A percentile compares a stretch with the other conserved stretches of the same genome.
Evolutionary conservation across 2,329 filamentous ascomycete species (phyloP).

Genomic region (Xylaria sp.): DNA sequence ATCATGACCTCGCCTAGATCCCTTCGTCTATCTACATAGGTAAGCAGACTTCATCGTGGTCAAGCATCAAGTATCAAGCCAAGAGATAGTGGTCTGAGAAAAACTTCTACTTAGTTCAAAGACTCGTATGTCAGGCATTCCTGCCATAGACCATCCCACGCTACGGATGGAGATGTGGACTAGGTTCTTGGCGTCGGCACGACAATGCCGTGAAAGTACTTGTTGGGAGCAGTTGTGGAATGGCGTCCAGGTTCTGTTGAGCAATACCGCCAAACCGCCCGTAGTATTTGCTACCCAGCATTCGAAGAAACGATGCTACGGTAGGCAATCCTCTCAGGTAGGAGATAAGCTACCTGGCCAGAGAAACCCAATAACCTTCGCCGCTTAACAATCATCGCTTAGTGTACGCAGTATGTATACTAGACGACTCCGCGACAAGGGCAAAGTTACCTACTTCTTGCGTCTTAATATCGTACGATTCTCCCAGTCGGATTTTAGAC

Average conservation of each 20-base stretch:
- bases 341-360: not conserved
- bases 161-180: not conserved
- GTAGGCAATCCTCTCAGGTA: not conserved
- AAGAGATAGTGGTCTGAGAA: not conserved
- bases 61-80: not conserved
- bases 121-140: not conserved
- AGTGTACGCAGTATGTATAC: too few species aligned
- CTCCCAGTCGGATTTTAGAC: not conserved
- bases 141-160: not conserved
- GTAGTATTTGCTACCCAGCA: not conserved
- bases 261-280: not conserved
- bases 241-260: not conserved
- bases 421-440: not conserved
- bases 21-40: not conserved
- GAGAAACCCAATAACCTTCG: too few species aligned
- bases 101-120: not conserved
- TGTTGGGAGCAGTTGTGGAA: not conserved
- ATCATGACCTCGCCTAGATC: too few species aligned
- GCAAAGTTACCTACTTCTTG: not conserved
- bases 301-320: not conserved
- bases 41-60: not conserved
- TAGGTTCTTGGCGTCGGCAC: constrained; percentile 14
- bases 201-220: constrained; percentile 1
- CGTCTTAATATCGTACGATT: constrained; percentile 16
- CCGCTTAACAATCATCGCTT: too few species aligned